Base-by-base conservation (phyloP, 139 green algal genomes). In the Coelastrella sp. region DNA sequence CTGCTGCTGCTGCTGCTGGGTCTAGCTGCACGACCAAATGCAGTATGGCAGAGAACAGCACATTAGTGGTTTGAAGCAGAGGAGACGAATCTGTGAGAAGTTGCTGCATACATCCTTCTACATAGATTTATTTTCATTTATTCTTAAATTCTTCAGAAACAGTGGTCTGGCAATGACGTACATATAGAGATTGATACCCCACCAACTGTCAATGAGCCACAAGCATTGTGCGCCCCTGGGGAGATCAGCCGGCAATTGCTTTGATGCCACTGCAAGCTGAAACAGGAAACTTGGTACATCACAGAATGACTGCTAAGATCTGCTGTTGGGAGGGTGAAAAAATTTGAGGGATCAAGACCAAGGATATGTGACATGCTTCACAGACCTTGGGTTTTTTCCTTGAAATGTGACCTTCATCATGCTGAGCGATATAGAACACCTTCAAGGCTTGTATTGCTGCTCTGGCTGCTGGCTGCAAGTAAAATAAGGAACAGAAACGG, bases 391-490 rank as follows among this genome's bases (percentile, higher is more conserved):
- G 84, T 8, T 83, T 81, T 70, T 94, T 92, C 7, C 78, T 81
- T 22, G 72, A 56, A 56, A 61, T 56, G 56, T 78, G 10, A 0
- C 92, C 91, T 0, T 91, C 81, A 61, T 94, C 91, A 7, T 84
- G 89, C 4, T 85, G 90, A 5, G 90, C 90, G 11, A 95, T 60
- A 59, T 95, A 97, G 83, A 94, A 96, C 7, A 94, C 65, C 88
- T 95, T 95, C 68, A 97, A 79, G 0, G 68, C 93, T 25, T 94
- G 93, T 10, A 96, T 90, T n/a, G 93, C 91, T 11, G 79, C 66
- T 6, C 80, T 15, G 8, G 78, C 27, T 10, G 60, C 65, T 4
- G 72, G 89, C 93, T 95, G 91, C 60, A 27, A 10, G 24, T 12
- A 70, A 5, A 70, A 3, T 7, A 15, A 70, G 63, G 5, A 7